Evolutionary conservation across 2,329 filamentous ascomycete genomes (phyloP).

Genomic region (Macrophomina pseudophaseolina): DNA sequence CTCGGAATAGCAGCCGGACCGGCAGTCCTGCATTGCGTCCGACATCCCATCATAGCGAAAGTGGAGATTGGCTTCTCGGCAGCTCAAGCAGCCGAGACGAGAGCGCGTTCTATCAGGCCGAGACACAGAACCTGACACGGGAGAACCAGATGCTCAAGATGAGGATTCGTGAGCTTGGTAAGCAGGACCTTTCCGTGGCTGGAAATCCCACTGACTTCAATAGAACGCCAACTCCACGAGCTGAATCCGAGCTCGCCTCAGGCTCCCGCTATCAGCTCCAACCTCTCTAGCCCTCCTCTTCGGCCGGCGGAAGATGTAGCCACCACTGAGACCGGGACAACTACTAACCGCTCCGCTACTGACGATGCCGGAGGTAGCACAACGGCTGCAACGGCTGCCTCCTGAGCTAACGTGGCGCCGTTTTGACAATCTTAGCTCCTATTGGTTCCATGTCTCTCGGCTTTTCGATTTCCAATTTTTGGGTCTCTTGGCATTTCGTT

Average conservation of each 20-base stretch:
- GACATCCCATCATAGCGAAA: conserved; percentile 63
- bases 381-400: conserved; percentile 6
- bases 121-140: conserved; percentile 76
- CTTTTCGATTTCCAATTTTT: conserved; percentile 4
- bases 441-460: not conserved
- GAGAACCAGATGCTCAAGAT: conserved; percentile 84
- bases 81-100: conserved; percentile 64
- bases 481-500: conserved; percentile 7
- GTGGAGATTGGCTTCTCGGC: conserved; percentile 66
- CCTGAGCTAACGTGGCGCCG: not conserved
- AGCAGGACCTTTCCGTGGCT: conserved; percentile 30
- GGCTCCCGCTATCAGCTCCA: conserved; percentile 37
- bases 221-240: conserved; percentile 44
- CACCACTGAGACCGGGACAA: not conserved
- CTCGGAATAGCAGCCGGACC: conserved; percentile 45
- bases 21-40: conserved; percentile 57
- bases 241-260: conserved; percentile 40
- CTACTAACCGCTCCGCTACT: not conserved
- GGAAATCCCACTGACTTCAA: not conserved
- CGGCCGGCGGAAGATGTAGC: conserved; percentile 15
- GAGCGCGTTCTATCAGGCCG: conserved; percentile 79
- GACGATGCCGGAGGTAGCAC: conserved; percentile 16
- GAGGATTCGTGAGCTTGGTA: conserved; percentile 75
- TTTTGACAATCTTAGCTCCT: not conserved
- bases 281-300: conserved; percentile 34